Conservation (phyloP, 2,329 filamentous ascomycete species). For the Lasiodiplodia gonubiensis region DNA sequence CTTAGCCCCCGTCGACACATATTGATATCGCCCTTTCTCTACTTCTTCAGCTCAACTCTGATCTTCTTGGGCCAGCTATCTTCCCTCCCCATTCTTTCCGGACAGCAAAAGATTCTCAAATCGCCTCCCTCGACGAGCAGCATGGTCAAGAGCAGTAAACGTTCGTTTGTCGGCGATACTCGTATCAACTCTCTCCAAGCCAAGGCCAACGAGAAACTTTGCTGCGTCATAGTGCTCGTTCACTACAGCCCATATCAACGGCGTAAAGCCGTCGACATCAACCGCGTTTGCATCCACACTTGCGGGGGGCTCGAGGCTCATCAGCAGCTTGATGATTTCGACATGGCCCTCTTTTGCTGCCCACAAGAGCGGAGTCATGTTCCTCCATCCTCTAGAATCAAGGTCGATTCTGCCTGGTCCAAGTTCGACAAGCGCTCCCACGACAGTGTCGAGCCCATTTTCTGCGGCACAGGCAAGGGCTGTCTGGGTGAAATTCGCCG, state of each 20-base stretch:
- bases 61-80: too few species aligned
- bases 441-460: neutral
- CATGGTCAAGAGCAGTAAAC: neutral
- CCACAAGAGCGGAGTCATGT: constrained; percentile 1
- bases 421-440: neutral
- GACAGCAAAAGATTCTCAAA: too few species aligned
- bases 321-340: neutral
- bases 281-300: neutral
- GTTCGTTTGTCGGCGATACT: neutral
- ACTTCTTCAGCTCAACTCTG: too few species aligned
- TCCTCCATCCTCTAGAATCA: neutral
- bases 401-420: neutral
- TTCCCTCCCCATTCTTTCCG: too few species aligned
- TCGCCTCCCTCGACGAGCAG: neutral
- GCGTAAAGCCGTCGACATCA: neutral
- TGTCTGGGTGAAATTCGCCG: neutral
- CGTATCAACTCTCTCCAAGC: neutral
- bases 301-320: neutral
- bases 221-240: neutral
- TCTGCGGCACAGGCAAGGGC: neutral
- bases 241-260: neutral
- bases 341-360: neutral
- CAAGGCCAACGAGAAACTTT: neutral
- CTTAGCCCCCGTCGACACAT: too few species aligned
- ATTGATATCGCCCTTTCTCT: too few species aligned